A percentile compares a stretch with the other conserved stretches of the same genome.
phyloP scores from a whole-genome alignment of 257 asterid genomes.

The Linderniella brevidens region DNA sequence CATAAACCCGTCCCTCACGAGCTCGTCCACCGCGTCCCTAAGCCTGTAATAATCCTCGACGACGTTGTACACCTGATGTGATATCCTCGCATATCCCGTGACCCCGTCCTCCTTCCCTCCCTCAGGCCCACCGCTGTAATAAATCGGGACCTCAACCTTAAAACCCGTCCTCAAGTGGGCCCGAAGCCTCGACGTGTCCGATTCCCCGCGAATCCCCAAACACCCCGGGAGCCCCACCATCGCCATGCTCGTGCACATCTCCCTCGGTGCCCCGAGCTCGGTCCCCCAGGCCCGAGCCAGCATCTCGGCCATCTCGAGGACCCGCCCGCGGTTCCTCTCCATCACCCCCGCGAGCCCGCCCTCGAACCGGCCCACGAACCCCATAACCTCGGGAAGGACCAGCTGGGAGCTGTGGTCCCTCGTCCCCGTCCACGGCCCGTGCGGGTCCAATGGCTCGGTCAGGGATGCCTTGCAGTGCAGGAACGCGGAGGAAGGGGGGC shows the following conservation, averaged over 20 bases:
- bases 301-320: slow-evolving; percentile 34
- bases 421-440: slow-evolving; percentile 56
- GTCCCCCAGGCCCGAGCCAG: slow-evolving; percentile 58
- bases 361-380: slow-evolving; percentile 45
- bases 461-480: slow-evolving; percentile 26
- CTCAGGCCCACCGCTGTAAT: slow-evolving; percentile 24
- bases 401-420: slow-evolving; percentile 77
- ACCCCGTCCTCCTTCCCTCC: slow-evolving; percentile 32
- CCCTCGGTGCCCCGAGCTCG: slow-evolving; percentile 46
- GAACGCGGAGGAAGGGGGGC: slow-evolving; percentile 71
- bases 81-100: slow-evolving; percentile 77
- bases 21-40: slow-evolving; percentile 57
- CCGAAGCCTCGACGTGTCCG: slow-evolving; percentile 47
- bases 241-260: slow-evolving; percentile 79
- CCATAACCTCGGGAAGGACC: slow-evolving; percentile 56
- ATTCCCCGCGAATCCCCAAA: slow-evolving; percentile 38
- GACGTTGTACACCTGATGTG: slow-evolving; percentile 79
- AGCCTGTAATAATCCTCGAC: slow-evolving; percentile 49
- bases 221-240: slow-evolving; percentile 78
- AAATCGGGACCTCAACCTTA: slow-evolving; percentile 70
- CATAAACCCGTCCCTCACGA: slow-evolving; percentile 40
- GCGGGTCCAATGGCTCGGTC: too few relatives aligned
- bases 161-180: slow-evolving; percentile 43
- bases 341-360: slow-evolving; percentile 73
- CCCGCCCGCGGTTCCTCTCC: slow-evolving; percentile 49